Evolutionary conservation across 345 rosid genomes (phyloP).

Genomic region (Zanthoxylum bungeanum): DNA sequence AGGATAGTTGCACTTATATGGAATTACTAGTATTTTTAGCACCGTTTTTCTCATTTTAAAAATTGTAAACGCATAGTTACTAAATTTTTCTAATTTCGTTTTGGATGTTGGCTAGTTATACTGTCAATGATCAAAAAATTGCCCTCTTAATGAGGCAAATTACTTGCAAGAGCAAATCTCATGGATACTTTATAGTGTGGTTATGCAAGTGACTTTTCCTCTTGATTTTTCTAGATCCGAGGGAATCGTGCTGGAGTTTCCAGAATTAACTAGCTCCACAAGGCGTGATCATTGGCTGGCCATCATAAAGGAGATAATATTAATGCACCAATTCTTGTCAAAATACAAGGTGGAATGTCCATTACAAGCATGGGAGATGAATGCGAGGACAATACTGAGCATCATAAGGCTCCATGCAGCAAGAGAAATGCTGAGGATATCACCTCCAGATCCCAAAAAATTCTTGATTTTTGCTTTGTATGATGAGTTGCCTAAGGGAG

Average conservation of each 20-base stretch:
- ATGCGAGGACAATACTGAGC: conserved; percentile 75
- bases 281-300: conserved; percentile 95
- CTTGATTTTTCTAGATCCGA: conserved; percentile 44
- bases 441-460: conserved; percentile 70
- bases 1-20: conserved; percentile 23
- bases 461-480: conserved; percentile 81
- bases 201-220: background rate
- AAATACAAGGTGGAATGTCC: conserved; percentile 45
- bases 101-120: background rate
- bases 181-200: background rate
- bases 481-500: conserved; percentile 87
- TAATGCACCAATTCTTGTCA: conserved; percentile 70
- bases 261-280: conserved; percentile 90
- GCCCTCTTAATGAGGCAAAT: too few species aligned
- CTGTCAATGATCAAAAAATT: background rate
- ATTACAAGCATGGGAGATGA: conserved; percentile 71
- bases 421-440: conserved; percentile 77
- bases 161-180: background rate
- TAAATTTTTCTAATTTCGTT: background rate
- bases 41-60: background rate
- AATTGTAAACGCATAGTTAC: background rate
- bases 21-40: background rate
- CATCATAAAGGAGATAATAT: conserved; percentile 56
- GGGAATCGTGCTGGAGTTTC: conserved; percentile 82
- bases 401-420: conserved; percentile 89